Conservation (phyloP, 768 basidiomycete genomes). For the Lentinus tigrinus region DNA sequence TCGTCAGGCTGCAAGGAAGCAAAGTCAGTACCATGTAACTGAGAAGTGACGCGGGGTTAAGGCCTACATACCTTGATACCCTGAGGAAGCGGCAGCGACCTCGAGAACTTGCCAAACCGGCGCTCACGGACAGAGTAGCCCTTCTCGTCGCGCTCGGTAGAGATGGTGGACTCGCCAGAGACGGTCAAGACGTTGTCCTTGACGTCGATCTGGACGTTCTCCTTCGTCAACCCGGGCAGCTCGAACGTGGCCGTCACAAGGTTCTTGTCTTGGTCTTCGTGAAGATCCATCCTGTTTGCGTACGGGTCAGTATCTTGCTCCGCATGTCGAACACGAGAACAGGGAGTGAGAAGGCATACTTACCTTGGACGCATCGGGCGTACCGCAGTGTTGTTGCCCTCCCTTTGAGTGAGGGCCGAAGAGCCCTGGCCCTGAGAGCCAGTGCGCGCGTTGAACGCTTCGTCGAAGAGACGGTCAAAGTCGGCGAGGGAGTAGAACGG, state of each 20-base stretch:
- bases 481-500: constrained; percentile 39
- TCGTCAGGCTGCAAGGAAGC: constrained; percentile 22
- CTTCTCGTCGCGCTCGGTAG: constrained; percentile 34
- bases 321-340: background rate
- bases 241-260: constrained; percentile 54
- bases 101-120: constrained; percentile 26
- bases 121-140: constrained; percentile 34
- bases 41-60: no score
- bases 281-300: constrained; percentile 44
- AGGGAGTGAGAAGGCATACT: background rate
- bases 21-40: background rate
- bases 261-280: constrained; percentile 45
- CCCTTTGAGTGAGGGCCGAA: background rate
- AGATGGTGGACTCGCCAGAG: constrained; percentile 43
- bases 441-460: constrained; percentile 32
- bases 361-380: constrained; percentile 24
- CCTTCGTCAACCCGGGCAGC: constrained; percentile 51
- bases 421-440: background rate
- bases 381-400: constrained; percentile 2
- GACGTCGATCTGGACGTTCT: constrained; percentile 50
- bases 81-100: constrained; percentile 25
- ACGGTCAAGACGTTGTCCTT: constrained; percentile 48
- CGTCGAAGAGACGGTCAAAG: constrained; percentile 45
- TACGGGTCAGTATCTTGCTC: background rate
- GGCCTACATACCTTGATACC: constrained; percentile 25